Percentiles rank a stretch among this genome's conserved stretches.
Conservation (phyloP, 495 filamentous ascomycete species). For the Penicillium argentinense region DNA sequence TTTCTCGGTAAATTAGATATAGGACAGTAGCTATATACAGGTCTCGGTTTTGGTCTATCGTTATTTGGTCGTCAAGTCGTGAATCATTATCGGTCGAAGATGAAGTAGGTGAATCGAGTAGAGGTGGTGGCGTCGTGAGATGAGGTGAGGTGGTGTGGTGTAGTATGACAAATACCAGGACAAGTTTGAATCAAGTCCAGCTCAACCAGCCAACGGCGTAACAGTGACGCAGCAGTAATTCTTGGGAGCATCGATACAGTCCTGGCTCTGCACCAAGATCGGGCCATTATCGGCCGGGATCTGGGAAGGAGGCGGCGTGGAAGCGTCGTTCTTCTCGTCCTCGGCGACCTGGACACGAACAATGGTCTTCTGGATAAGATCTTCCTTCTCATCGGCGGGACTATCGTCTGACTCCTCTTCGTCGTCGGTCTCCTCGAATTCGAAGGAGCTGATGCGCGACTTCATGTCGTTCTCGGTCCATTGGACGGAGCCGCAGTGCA, state of each 20-base stretch:
- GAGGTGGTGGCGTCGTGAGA: background rate
- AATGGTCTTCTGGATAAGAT: background rate
- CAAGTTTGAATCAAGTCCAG: background rate
- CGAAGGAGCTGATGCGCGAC: slow-evolving; percentile 43
- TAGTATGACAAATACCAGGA: too few relatives aligned
- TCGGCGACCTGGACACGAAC: too few relatives aligned
- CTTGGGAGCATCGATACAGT: background rate
- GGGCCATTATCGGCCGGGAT: background rate
- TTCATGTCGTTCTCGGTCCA: slow-evolving; percentile 46
- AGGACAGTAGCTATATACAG: slow-evolving; percentile 22
- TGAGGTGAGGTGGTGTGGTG: background rate
- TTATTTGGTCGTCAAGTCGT: slow-evolving; percentile 19
- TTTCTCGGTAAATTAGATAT: slow-evolving; percentile 3
- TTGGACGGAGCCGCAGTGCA: slow-evolving; percentile 39
- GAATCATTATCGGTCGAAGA: slow-evolving; percentile 12
- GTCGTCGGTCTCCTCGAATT: slow-evolving; percentile 39
- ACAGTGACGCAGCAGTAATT: background rate
- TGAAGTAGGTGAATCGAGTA: background rate
- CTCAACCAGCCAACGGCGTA: background rate
- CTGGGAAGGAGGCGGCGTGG: too few relatives aligned
- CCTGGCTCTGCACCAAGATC: background rate
- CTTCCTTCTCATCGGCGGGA: background rate
- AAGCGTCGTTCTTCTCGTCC: too few relatives aligned
- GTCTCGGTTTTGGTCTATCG: slow-evolving; percentile 12
- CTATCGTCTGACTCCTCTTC: slow-evolving; percentile 32